Base-by-base conservation (phyloP, 1,139 yeast genomes). In the Sugiyamaella pinicola region DNA sequence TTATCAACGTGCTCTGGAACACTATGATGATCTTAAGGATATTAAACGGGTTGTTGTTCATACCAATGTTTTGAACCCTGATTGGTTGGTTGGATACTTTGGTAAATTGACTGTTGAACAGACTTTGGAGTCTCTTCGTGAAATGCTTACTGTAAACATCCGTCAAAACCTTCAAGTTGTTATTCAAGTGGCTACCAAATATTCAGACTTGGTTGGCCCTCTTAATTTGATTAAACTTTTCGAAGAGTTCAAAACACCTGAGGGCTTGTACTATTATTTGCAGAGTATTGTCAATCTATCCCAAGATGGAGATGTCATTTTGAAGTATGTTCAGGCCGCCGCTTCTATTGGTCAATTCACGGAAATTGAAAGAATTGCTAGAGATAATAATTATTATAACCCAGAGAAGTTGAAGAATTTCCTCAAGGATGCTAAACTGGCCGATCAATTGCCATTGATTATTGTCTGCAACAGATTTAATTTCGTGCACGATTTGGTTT, bases 361-460 rank as follows among this genome's bases (percentile, higher is more conserved):
- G 66, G 99, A 93, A 74, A 89, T 93, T 65, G 99, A 95, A 76
- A 84, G 99, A 71, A 82, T 93, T 61, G 97, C 91, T 49, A 85
- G 95, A 71, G 96, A 90, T 69, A 93, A 93, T 76, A 87, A 84
- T 63, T 93, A 88, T 56, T 95, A 91, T 74, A 93, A 90, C 69
- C 96, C 98, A 58, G 99, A 93, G 71, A 91, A 91, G 74, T 98
- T 95, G 55, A 95, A 93, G 77, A 95, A 93, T 75, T 93, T 87
- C 73, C 81, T 93, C 75, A 93, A 93, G 74, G 99, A 95, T 70
- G 89, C 91, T 61, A 84, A 88, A 67, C 80, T 93, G 61, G 95
- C 91, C 57, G 98, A 95, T 68, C 99, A 95, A 75, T 80, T 95
- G 63, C 99, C 99, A 47, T 82, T 93, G 73, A 90, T 95, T 62